Evolutionary conservation across 192 early-diverging fungal species (phyloP).

Genomic region (Rhizophagus prolifer): DNA sequence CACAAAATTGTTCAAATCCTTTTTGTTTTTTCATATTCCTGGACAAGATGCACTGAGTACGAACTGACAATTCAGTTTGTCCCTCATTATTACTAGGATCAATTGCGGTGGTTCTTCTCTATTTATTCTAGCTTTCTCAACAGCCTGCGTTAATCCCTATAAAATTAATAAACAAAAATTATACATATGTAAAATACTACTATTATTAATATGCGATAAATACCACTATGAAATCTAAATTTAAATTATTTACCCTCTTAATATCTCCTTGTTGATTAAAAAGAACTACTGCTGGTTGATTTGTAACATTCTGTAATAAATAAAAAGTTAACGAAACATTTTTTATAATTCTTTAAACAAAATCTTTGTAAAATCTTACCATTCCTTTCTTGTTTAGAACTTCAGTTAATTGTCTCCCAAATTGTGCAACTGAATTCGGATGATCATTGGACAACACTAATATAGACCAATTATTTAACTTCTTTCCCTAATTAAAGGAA

Average conservation of each 20-base stretch:
- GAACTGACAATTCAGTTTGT: not conserved
- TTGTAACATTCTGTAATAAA: not conserved
- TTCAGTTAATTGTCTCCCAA: not conserved
- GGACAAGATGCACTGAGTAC: not conserved
- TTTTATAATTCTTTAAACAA: not conserved
- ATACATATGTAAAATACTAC: not conserved
- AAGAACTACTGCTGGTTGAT: not conserved
- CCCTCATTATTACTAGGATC: not conserved
- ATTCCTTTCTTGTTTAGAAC: not conserved
- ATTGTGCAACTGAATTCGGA: not conserved
- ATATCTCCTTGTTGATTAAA: not conserved
- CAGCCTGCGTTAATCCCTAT: not conserved
- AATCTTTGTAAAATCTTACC: not conserved
- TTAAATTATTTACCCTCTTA: not conserved
- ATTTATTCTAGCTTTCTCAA: not conserved
- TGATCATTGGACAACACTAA: not conserved
- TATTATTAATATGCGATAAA: too few relatives aligned
- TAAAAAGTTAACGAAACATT: not conserved
- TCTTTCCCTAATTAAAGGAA: not conserved
- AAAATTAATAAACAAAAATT: not conserved
- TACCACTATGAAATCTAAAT: too few relatives aligned
- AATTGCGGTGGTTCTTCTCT: not conserved
- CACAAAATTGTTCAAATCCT: conserved; percentile 15
- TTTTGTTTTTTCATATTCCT: not conserved
- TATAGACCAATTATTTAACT: not conserved